These are phyloP conservation scores for Candida easanensis DNA, from an alignment of 805 yeast genomes.

Conservation along the genomic window DNA sequence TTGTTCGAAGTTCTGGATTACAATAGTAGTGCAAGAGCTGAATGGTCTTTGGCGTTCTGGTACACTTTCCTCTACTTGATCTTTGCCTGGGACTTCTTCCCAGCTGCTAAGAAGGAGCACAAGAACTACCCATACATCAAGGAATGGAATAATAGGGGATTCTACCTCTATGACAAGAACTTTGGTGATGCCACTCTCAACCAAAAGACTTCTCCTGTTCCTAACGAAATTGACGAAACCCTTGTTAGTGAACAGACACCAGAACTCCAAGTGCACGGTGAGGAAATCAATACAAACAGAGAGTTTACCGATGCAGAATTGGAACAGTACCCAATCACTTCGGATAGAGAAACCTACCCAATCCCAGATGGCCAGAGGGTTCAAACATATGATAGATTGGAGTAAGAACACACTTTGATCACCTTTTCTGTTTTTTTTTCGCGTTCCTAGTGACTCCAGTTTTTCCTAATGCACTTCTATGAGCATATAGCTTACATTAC, in stretches of 20 bases:
- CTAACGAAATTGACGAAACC: slow-evolving; percentile 7
- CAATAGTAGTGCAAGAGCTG: slow-evolving; percentile 44
- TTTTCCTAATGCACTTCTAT: too few species aligned
- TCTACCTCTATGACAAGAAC: slow-evolving; percentile 23
- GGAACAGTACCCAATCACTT: slow-evolving; percentile 20
- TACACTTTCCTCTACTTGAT: slow-evolving; percentile 67
- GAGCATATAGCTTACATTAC: too few species aligned
- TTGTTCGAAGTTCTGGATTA: slow-evolving; percentile 50
- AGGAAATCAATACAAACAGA: slow-evolving; percentile 5
- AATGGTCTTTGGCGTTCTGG: slow-evolving; percentile 87
- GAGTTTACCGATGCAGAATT: slow-evolving; percentile 26
- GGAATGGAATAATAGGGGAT: slow-evolving; percentile 25
- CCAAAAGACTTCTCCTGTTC: background rate
- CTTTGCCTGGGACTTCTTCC: slow-evolving; percentile 67
- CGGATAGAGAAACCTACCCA: slow-evolving; percentile 20
- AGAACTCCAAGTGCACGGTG: background rate
- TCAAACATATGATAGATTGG: too few species aligned
- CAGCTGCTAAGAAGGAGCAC: slow-evolving; percentile 45
- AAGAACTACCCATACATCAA: slow-evolving; percentile 23
- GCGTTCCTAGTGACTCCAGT: too few species aligned
- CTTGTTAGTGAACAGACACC: slow-evolving; percentile 7
- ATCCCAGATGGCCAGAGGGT: slow-evolving; percentile 29
- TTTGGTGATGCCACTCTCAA: slow-evolving; percentile 14
- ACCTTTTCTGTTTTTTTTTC: too few species aligned
- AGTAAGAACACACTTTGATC: too few species aligned